Conservation (phyloP, 2,329 filamentous ascomycete genomes). For the Epichloe gansuensis region DNA sequence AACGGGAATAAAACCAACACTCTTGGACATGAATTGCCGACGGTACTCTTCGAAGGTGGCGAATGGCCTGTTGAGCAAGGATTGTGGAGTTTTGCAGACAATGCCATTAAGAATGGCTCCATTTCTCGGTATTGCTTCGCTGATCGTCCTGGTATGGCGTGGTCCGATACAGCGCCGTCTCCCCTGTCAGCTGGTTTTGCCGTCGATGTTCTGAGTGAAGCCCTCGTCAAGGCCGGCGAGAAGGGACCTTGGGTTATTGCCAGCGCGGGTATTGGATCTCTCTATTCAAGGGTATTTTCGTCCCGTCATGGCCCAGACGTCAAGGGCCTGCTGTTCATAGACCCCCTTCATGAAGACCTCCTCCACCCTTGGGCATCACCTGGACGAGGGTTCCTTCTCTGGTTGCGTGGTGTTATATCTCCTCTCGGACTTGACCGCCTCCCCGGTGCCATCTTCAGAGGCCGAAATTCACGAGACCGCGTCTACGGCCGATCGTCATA, state of each 20-base stretch:
- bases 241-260: conserved; percentile 80
- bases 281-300: conserved; percentile 86
- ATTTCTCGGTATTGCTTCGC: conserved; percentile 90
- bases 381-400: conserved; percentile 68
- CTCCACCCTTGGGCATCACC: conserved; percentile 56
- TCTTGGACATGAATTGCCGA: conserved; percentile 48
- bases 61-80: conserved; percentile 68
- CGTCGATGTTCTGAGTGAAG: conserved; percentile 80
- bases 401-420: conserved; percentile 74
- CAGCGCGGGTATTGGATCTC: conserved; percentile 73
- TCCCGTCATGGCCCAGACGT: conserved; percentile 67
- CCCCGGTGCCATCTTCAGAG: conserved; percentile 68
- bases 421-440: conserved; percentile 77
- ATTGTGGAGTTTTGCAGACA: conserved; percentile 68
- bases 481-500: conserved; percentile 71
- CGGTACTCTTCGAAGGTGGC: conserved; percentile 75
- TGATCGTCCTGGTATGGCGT: conserved; percentile 81
- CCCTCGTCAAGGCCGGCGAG: conserved; percentile 68
- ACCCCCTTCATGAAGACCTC: conserved; percentile 80
- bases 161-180: conserved; percentile 83
- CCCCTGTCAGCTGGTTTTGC: conserved; percentile 88
- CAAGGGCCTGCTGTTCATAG: conserved; percentile 70
- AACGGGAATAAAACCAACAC: conserved; percentile 52
- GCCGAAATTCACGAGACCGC: conserved; percentile 69
- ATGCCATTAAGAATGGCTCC: conserved; percentile 64